Evolutionary conservation across 257 asterid species (phyloP), one percentile per base, ranked within the genome.

Genomic region (Primulina huaijiensis): DNA sequence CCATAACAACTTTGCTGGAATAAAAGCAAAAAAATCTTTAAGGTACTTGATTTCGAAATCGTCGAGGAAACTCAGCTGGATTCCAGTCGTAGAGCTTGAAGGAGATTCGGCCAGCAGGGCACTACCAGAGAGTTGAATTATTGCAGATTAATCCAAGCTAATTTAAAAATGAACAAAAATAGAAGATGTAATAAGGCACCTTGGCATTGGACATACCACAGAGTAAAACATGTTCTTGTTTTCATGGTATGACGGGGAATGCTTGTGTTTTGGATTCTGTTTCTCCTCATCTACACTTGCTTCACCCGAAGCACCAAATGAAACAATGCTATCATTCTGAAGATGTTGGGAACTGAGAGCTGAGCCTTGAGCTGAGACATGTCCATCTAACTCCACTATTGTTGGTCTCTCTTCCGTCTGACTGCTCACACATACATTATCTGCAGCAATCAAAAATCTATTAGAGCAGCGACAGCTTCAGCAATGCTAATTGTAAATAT

Each of bases 51-150:
- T 86, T 92, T 55, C 97, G 93, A 77, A 92, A 95, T 30, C 89
- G 85, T 72, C 95, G 83, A 59, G 97, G 96, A 77, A 92, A 92
- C 74, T 89, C 97, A 20, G 97, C 97, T n/a, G 97, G 97, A 74
- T 92, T 92, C 97, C 96, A 92, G 73, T 92, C 97, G 30, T 89
- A 92, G 70, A 92, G 96, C 93, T 92, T 92, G 84, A 92, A 92
- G 68, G 97, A 92, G 75, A 92, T 86, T 76, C 97, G 90, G 55
- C 96, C 96, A 75, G 97, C 74, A 70, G 96, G 91, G 65, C 95
- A 92, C 96, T 92, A 81, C 78, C 70, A 72, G 31, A 75, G 61
- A 79, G 73, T 40, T 27, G 53, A 40, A 71, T 60, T 10, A 16
- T 52, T 67, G 71, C 46, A 73, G 27, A 64, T 38, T 57, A 74